phyloP scores from a whole-genome alignment of 441 rosid species.

The Mallotus repandus region DNA sequence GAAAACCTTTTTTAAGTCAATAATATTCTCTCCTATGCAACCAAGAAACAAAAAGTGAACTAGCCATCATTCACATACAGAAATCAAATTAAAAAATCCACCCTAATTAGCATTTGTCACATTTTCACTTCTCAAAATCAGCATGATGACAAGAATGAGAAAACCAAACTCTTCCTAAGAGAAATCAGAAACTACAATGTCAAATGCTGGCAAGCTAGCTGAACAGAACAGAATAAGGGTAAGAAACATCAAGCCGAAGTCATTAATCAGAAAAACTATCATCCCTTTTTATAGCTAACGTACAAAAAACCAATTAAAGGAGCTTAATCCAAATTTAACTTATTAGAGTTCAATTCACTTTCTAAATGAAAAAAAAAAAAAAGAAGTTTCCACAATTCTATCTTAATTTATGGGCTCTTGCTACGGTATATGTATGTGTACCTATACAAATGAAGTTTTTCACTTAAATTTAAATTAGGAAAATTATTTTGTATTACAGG shows the following conservation, averaged over 20 bases:
- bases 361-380: background rate
- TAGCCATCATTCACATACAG: background rate
- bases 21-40: background rate
- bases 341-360: background rate
- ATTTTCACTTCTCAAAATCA: background rate
- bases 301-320: background rate
- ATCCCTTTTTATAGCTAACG: too few relatives aligned
- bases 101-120: conserved; percentile 2
- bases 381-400: background rate
- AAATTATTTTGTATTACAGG: too few relatives aligned
- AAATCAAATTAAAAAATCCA: background rate
- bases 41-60: background rate
- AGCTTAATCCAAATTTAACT: background rate
- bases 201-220: background rate
- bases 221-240: background rate
- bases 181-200: conserved; percentile 11
- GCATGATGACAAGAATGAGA: background rate
- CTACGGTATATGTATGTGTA: too few relatives aligned
- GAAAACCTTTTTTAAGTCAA: too few relatives aligned
- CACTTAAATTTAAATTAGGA: too few relatives aligned
- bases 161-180: conserved; percentile 3
- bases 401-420: background rate
- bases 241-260: background rate
- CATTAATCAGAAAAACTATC: background rate
- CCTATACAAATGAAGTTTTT: too few relatives aligned